phyloP scores from a whole-genome alignment of 202 grass and related monocot species.

The Zoysia matrella region DNA sequence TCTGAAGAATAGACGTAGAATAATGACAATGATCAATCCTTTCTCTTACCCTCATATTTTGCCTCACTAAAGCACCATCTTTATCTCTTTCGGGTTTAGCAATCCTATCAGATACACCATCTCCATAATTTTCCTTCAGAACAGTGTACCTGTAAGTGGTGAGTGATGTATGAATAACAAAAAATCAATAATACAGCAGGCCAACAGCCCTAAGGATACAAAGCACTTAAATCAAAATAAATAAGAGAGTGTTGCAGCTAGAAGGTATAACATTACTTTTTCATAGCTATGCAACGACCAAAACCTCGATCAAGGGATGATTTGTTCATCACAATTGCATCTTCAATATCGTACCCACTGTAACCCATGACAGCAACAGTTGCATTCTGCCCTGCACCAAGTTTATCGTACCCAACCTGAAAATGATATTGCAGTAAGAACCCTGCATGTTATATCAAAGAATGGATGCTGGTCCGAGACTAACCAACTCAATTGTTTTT shows the following conservation, averaged over 20 bases:
- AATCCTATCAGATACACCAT: slow-evolving; percentile 69
- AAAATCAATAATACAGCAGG: slow-evolving; percentile 20
- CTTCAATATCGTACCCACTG: slow-evolving; percentile 99
- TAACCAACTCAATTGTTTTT: slow-evolving; percentile 96
- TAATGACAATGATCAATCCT: slow-evolving; percentile 13
- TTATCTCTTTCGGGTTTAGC: slow-evolving; percentile 66
- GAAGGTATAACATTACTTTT: slow-evolving; percentile 70
- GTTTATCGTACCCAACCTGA: slow-evolving; percentile 93
- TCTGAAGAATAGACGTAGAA: slow-evolving; percentile 23
- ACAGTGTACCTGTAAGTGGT: slow-evolving; percentile 71
- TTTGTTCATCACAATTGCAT: slow-evolving; percentile 99
- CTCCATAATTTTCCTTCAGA: slow-evolving; percentile 58
- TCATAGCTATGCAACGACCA: slow-evolving; percentile 95
- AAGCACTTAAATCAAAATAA: slow-evolving; percentile 22
- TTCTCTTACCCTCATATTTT: slow-evolving; percentile 75
- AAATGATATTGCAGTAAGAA: slow-evolving; percentile 37
- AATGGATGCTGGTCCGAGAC: neutral
- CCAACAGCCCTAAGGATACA: neutral
- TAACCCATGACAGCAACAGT: slow-evolving; percentile 97
- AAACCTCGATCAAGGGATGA: slow-evolving; percentile 98
- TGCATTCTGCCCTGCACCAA: slow-evolving; percentile 95
- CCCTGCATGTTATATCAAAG: neutral
- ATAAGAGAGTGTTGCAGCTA: slow-evolving; percentile 5
- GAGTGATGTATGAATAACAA: slow-evolving; percentile 40
- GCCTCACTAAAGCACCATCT: slow-evolving; percentile 60